Base-by-base conservation (phyloP, 1,139 yeast species). In the Trichomonascaceae sp. region DNA sequence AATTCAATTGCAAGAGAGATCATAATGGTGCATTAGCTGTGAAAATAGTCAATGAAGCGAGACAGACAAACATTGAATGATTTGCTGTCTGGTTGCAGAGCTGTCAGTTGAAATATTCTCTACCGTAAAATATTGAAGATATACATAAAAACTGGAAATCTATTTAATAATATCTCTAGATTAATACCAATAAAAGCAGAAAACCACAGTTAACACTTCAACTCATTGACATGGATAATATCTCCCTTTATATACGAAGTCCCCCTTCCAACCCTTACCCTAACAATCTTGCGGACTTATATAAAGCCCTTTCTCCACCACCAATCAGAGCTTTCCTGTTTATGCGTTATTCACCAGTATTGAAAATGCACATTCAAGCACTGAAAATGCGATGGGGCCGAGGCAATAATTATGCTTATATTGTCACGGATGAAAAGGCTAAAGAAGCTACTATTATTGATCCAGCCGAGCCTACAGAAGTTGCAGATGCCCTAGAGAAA, bases 351-450 rank as follows among this genome's bases (percentile, higher is more conserved):
- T 27, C 50, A 17, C 22, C 45, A n/a, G 10, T 24, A 32, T 24
- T 45, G 27, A 50, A 45, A 51, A 91, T 91, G 98, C 95, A 88
- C 64, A 79, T 91, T 57, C 79, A 82, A 64, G 72, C 86, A 43
- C 82, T 93, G 63, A 91, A 93, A 57, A 91, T 90, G 96, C 82
- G 97, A 72, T 91, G 98, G 98, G 90, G 93, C 55, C 70, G 81
- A 30, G 96, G 97, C 55, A 95, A 90, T 70, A 93, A 93, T 73
- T 93, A 91, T 71, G 80, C 95, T 61, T 93, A 93, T 67, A 70
- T 91, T 15, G 68, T 93, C 41, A 78, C 84, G 12, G 96, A 89
- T 66, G 81, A 82, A 22, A 77, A 79, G 38, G 79, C 87, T 36
- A 79, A 76, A 49, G 77, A 83, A 58, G 83, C 96, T 8, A 87